These are phyloP conservation scores for Blastobotrys attinorum DNA, from an alignment of 805 yeast genomes.

Conservation along the genomic window DNA sequence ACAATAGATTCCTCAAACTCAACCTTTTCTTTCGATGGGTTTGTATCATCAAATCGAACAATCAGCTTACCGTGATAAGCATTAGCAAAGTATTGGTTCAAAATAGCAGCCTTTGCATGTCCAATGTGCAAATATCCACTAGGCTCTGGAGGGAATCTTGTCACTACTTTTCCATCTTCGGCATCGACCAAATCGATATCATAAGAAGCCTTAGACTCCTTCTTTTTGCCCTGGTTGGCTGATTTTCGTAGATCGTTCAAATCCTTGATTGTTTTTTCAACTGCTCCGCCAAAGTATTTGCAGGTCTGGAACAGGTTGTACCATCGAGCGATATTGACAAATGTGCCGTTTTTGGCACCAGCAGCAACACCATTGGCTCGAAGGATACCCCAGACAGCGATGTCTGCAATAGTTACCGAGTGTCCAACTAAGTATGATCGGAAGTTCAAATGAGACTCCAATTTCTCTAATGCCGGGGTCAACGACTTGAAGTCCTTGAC, in stretches of 20 bases:
- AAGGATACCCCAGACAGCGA: constrained; percentile 87
- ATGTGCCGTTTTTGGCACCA: constrained; percentile 74
- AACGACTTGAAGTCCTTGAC: constrained; percentile 86
- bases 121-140: constrained; percentile 99
- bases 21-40: constrained; percentile 91
- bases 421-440: constrained; percentile 71
- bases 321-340: constrained; percentile 89
- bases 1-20: constrained; percentile 93
- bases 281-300: constrained; percentile 58
- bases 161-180: constrained; percentile 87
- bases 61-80: constrained; percentile 94
- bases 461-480: constrained; percentile 64
- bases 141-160: constrained; percentile 99
- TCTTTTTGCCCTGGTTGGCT: constrained; percentile 59
- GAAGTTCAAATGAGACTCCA: constrained; percentile 78
- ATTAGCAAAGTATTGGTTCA: constrained; percentile 94
- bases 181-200: constrained; percentile 93
- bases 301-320: constrained; percentile 67
- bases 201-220: constrained; percentile 91
- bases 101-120: constrained; percentile 96
- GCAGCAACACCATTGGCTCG: constrained; percentile 92
- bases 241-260: constrained; percentile 66
- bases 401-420: constrained; percentile 65
- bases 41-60: constrained; percentile 96
- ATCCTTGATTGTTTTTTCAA: constrained; percentile 59